Evolutionary conservation across 352 stramenopile species (phyloP).

Genomic region (Phytophthora meadii): DNA sequence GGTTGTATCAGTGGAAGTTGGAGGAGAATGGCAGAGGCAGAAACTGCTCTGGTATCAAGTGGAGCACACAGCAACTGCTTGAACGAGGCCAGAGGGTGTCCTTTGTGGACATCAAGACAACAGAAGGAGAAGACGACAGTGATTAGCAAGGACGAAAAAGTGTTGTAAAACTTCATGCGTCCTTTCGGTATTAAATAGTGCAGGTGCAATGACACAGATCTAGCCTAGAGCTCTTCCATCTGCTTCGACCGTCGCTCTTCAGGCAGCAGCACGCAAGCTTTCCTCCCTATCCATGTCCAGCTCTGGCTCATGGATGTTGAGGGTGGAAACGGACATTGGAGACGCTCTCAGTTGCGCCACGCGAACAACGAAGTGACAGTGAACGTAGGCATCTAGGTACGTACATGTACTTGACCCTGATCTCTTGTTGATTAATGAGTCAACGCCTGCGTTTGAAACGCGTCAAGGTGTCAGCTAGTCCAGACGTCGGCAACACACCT

Average conservation of each 20-base stretch:
- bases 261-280: constrained; percentile 2
- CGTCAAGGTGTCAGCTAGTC: constrained; percentile 16
- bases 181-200: constrained; percentile 1
- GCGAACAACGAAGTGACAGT: not conserved
- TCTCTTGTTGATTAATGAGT: constrained; percentile 5
- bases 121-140: constrained; percentile 18
- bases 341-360: not conserved
- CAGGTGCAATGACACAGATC: not conserved
- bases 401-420: not conserved
- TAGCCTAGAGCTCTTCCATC: not conserved
- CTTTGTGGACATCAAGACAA: constrained; percentile 11
- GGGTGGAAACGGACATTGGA: not conserved
- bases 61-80: constrained; percentile 3
- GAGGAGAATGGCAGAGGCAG: constrained; percentile 13
- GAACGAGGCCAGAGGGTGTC: constrained; percentile 3
- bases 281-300: constrained; percentile 7
- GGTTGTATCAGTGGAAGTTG: not conserved
- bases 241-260: constrained; percentile 5
- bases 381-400: not conserved
- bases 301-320: constrained; percentile 16
- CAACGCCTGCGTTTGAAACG: constrained; percentile 6
- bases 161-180: not conserved
- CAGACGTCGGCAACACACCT: constrained; percentile 17
- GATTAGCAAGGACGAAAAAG: not conserved
- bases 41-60: not conserved